Evolutionary conservation across 2,329 filamentous ascomycete species (phyloP), one percentile per base, ranked within the genome.

Genomic region (Aspergillus brunneoviolaceus): DNA sequence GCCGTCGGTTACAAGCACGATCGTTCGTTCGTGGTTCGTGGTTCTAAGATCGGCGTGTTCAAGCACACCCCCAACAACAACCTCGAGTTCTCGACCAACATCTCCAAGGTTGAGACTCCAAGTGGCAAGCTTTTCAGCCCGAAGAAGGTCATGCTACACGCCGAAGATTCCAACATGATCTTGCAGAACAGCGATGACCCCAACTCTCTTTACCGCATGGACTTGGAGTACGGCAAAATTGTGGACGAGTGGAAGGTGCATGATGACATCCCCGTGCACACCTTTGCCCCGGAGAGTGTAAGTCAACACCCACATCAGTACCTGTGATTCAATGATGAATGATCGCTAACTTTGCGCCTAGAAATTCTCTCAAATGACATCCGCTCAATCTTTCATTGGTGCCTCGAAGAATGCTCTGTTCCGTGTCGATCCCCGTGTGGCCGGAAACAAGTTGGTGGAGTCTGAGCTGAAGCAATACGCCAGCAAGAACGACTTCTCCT

Each of bases 231-330:
- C 68, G 95, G 95, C 67, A 98, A 97, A 79, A 91, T 99, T 39
- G 92, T 98, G 2, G 95, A 99, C 71, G 95, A 99, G 77, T 99
- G 95, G 95, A 96, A 96, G 69, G 85, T 99, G 14, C 94, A 99
- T 72, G 94, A 99, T 63, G 91, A 98, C 73, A 97, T 99, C 58
- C 89, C 91, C 0, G 91, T 98, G 62, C 87, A 91, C 57, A 95
- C 89, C 10, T 98, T 98, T 76, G 91, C 91, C 0, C 95, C 95
- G 0, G 93, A 97, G 76, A 96, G 89, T 61, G 84, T 85, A 77
- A 75, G 81, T 75, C 50, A 21, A 39, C 11, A 16, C 23, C 19
- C 25, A 33, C 42, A 11, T 1, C n/a, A 27, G 16, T 39, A 53
- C 57, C 4, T 49, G 11, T 14, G 39, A 9, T 10, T 23, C 47